A percentile compares a stretch with the other conserved stretches of the same genome.
phyloP scores from a whole-genome alignment of 2,329 filamentous ascomycete species.

The Penicillium sp. region DNA sequence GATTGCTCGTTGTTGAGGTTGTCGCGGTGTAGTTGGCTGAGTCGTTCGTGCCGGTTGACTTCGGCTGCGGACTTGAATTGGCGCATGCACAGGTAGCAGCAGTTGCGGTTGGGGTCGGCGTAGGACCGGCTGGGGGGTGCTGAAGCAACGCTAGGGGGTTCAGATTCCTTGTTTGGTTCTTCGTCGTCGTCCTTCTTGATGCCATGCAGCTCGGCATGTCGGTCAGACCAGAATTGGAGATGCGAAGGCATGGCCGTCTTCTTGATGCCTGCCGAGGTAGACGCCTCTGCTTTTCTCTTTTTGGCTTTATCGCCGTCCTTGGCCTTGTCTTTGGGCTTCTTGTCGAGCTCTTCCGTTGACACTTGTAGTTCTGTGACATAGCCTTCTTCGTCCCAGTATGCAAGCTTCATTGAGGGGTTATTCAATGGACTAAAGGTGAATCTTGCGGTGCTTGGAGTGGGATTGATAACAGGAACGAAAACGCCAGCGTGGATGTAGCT shows the following conservation, averaged over 20 bases:
- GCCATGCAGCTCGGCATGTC: constrained; percentile 64
- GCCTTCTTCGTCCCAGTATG: constrained; percentile 72
- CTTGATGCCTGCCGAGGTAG: constrained; percentile 30
- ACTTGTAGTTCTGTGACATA: constrained; percentile 65
- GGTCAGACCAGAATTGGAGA: constrained; percentile 68
- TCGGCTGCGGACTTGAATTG: constrained; percentile 54
- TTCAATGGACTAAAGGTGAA: constrained; percentile 68
- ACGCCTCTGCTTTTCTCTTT: constrained; percentile 45
- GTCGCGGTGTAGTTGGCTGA: constrained; percentile 54
- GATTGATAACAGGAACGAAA: constrained; percentile 69
- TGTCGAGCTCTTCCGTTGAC: constrained; percentile 48
- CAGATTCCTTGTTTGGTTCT: constrained; percentile 12
- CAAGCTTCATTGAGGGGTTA: constrained; percentile 64
- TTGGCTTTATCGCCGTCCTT: constrained; percentile 45
- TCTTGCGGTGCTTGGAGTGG: constrained; percentile 53
- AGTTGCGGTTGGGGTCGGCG: constrained; percentile 54
- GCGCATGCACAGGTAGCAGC: constrained; percentile 60
- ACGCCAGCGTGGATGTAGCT: constrained; percentile 81
- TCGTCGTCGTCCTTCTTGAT: constrained; percentile 30
- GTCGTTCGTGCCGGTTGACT: constrained; percentile 57
- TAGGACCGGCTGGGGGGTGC: constrained; percentile 53
- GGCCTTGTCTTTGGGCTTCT: constrained; percentile 27
- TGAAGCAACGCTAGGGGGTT: constrained; percentile 12
- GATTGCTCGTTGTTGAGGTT: constrained; percentile 52
- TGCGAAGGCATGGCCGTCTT: constrained; percentile 58